Percentiles rank a stretch among this genome's conserved stretches.
Evolutionary conservation across 2,329 filamentous ascomycete genomes (phyloP).

Genomic region (Leptographium flavum): DNA sequence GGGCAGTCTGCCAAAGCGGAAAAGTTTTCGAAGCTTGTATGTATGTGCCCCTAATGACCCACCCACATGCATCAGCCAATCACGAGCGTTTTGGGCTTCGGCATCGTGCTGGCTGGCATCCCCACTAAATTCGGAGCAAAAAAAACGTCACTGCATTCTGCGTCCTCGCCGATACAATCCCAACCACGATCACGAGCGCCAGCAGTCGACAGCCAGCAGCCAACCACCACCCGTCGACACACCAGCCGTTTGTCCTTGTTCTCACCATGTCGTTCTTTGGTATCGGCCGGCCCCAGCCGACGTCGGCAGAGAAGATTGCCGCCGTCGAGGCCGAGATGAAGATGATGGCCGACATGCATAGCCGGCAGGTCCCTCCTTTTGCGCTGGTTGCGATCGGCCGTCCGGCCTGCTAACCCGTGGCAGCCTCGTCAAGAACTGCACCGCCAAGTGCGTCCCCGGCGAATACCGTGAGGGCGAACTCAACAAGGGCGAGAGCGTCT

Average conservation of each 20-base stretch:
- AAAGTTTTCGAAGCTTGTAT: too few relatives aligned
- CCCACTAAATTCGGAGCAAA: neutral
- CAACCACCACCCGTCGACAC: neutral
- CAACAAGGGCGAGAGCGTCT: slow-evolving; percentile 98
- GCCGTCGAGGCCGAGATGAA: slow-evolving; percentile 95
- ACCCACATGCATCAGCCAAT: too few relatives aligned
- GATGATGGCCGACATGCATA: slow-evolving; percentile 91
- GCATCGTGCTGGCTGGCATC: too few relatives aligned
- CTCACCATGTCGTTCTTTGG: slow-evolving; percentile 17
- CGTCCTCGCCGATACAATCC: too few relatives aligned
- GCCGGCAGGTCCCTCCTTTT: slow-evolving; percentile 50
- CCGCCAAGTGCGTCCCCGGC: slow-evolving; percentile 81
- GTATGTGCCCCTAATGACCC: too few relatives aligned
- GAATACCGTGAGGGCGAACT: slow-evolving; percentile 93
- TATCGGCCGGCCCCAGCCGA: slow-evolving; percentile 58
- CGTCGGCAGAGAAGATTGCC: slow-evolving; percentile 93
- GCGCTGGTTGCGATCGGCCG: neutral
- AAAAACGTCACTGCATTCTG: neutral
- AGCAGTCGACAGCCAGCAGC: neutral
- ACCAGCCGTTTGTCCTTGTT: neutral
- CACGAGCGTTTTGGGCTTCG: neutral
- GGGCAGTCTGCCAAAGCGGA: too few relatives aligned
- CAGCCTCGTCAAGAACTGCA: slow-evolving; percentile 78
- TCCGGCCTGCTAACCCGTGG: neutral
- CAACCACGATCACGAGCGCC: neutral